phyloP scores from a whole-genome alignment of 1,139 yeast genomes.

The Zhuliangozyma blackwelliae region DNA sequence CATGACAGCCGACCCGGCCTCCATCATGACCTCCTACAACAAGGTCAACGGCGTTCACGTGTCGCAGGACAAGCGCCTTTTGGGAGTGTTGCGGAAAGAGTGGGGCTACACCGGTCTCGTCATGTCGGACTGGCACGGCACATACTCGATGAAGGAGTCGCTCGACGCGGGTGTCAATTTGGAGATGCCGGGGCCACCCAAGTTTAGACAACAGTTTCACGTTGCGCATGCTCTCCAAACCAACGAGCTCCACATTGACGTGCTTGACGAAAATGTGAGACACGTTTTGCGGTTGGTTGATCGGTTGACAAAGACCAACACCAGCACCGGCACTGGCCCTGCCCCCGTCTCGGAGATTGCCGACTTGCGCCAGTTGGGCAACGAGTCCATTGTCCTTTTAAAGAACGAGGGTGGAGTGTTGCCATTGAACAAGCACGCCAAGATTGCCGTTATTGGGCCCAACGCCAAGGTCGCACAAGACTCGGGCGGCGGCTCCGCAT shows the following conservation, averaged over 20 bases:
- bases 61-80: slow-evolving; percentile 37
- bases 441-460: slow-evolving; percentile 27
- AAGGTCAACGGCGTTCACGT: slow-evolving; percentile 53
- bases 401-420: slow-evolving; percentile 42
- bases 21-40: slow-evolving; percentile 55
- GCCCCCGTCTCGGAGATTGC: slow-evolving; percentile 32
- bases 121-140: slow-evolving; percentile 62
- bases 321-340: slow-evolving; percentile 37
- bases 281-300: slow-evolving; percentile 39
- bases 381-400: slow-evolving; percentile 48
- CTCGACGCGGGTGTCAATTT: slow-evolving; percentile 51
- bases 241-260: slow-evolving; percentile 23
- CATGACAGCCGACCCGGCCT: slow-evolving; percentile 29
- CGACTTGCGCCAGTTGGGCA: slow-evolving; percentile 27
- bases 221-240: slow-evolving; percentile 24
- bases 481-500: slow-evolving; percentile 32
- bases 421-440: slow-evolving; percentile 26
- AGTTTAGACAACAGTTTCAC: slow-evolving; percentile 35
- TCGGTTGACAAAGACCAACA: slow-evolving; percentile 24
- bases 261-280: slow-evolving; percentile 39
- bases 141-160: slow-evolving; percentile 41
- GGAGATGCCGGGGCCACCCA: slow-evolving; percentile 60
- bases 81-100: slow-evolving; percentile 30
- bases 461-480: slow-evolving; percentile 22
- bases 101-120: slow-evolving; percentile 43